Evolutionary conservation across 1,284 basidiomycete species (phyloP), one percentile per base, ranked within the genome.

Genomic region (Kalmanozyma brasiliensis): DNA sequence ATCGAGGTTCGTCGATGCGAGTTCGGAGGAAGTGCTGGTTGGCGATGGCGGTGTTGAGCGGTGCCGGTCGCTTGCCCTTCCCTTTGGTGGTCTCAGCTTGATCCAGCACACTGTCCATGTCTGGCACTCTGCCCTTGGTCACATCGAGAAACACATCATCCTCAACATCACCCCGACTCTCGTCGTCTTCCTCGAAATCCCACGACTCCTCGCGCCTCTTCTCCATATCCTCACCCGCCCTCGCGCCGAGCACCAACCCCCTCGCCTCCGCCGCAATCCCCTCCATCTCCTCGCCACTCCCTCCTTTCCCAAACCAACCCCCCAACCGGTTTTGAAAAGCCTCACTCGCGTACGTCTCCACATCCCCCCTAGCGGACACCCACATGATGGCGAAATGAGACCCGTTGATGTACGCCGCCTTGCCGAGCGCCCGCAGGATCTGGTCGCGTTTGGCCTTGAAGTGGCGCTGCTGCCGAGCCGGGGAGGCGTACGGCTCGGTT

Each of bases 371-470:
- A 11, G 86, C 84, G 3, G 83, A 84, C 52, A 86, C 84, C 81
- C 84, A 85, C 48, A 86, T 76, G 60, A 87, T 84, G 52, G 86
- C 84, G 74, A 85, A 87, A 61, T 86, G 85, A 19, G 82, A 83
- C 16, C 85, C 86, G 73, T 86, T 86, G 82, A 86, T 85, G 76
- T 77, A 77, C 16, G 76, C 78, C 3, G 79, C 69, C 34, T 80
- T 82, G 62, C 86, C 86, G 16, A 86, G 82, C 0, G 84, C 81
- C 29, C 85, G 83, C 1, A 86, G 82, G 57, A 86, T 84, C 52
- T 85, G 82, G 68, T 86, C 85, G 58, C 85, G 83, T 66, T 86
- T 86, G 55, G 84, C 84, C 73, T 85, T 85, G 81, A 83, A 86
- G 71, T 86, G 85, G 13, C 85, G 79, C 46, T 85, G 85, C 67